Base-by-base conservation (phyloP, 2,329 filamentous ascomycete species). In the Neofusicoccum cordaticola region DNA sequence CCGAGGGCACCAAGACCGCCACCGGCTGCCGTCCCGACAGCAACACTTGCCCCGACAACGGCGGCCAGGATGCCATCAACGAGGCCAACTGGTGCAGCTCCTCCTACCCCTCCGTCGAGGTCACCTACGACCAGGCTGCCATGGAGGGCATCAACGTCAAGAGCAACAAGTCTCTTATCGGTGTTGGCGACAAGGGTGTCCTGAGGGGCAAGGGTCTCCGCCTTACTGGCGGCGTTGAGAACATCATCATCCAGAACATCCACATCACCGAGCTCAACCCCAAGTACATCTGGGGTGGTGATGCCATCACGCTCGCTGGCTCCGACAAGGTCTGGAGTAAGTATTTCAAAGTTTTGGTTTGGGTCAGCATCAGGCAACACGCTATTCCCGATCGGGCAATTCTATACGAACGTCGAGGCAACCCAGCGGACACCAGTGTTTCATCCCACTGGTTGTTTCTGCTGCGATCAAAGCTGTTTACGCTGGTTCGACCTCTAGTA, bases 201-300 rank as follows among this genome's bases (percentile, higher is more conserved):
- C 73, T 82, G 53, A 76, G 75, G 37, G 79, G 80, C 60, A 81
- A 78, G 67, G 79, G 79, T 12, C 71, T 82, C 4, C 71, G 72
- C 0, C 69, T 82, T 27, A 67, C 68, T n/a, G 69, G 68, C 44
- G 72, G 72, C 19, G 74, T 70, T 4, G 71, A 68, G 60, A 79
- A 79, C 65, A 68, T 79, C n/a, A 74, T 75, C 67, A 74, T 81
- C 65, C 75, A 80, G 67, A 79, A 80, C 66, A 70, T 80, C n/a
- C 70, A 73, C 45, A 73, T 79, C 68, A 76, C 71, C 19, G 72
- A 72, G 44, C 68, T 78, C 37, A 79, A 79, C 69, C 76, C 77
- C 0, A 65, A 76, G 48, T 72, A 77, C 41, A 74, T 78, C 9
- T 78, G 76, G 76, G 75, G 77, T 22, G 77, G 77, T 42, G 77